Evolutionary conservation across 495 filamentous ascomycete genomes (phyloP).

Genomic region (Aspergillus coremiiformis): DNA sequence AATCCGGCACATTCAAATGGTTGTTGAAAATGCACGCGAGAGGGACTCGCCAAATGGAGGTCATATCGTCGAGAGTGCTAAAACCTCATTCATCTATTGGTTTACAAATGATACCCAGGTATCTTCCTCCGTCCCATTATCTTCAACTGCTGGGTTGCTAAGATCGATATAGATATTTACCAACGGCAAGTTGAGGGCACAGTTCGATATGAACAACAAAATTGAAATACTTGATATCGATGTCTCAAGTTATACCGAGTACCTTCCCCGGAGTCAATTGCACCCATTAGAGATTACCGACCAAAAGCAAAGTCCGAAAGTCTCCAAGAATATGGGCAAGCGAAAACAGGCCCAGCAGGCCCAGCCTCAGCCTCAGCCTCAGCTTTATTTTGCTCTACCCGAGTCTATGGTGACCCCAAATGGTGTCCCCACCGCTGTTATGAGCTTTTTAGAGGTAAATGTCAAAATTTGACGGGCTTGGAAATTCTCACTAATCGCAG

Average conservation of each 20-base stretch:
- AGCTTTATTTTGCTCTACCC: constrained; percentile 48
- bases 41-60: constrained; percentile 50
- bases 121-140: constrained; percentile 20
- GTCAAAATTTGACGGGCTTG: neutral
- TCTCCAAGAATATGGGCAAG: constrained; percentile 51
- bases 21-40: constrained; percentile 53
- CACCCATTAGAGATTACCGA: constrained; percentile 45
- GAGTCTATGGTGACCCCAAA: constrained; percentile 56
- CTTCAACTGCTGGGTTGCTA: neutral
- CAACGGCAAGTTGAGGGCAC: constrained; percentile 52
- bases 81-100: constrained; percentile 64
- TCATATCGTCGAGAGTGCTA: constrained; percentile 55
- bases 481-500: neutral
- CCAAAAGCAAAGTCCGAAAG: constrained; percentile 61
- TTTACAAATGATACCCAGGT: constrained; percentile 65
- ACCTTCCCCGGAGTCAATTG: constrained; percentile 50
- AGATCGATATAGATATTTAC: constrained; percentile 51
- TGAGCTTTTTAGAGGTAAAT: constrained; percentile 63
- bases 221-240: constrained; percentile 65
- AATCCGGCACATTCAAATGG: constrained; percentile 69
- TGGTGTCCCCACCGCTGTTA: constrained; percentile 50
- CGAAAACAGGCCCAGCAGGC: constrained; percentile 46
- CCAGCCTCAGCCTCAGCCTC: no score
- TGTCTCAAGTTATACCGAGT: constrained; percentile 60
- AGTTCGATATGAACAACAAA: constrained; percentile 62